Evolutionary conservation across 2,329 filamentous ascomycete species (phyloP), one percentile per base, ranked within the genome.

Genomic region (Aspergillus cejpii): DNA sequence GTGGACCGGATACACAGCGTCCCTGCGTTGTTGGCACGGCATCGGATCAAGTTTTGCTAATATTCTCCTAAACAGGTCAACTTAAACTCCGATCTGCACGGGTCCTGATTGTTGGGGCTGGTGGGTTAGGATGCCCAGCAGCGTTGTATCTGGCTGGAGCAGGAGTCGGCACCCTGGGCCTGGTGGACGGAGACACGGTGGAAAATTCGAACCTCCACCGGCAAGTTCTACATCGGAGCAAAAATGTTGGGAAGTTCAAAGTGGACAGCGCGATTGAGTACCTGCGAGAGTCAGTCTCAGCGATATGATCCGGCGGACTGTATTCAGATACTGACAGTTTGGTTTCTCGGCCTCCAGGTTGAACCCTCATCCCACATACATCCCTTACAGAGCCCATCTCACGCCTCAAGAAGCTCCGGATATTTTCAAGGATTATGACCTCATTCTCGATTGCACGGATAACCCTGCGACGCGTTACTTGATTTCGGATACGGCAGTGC

Each of bases 381-480:
- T 78, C 14, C 67, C 80, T 0, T 76, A 94, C 59, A 63, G 67
- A 7, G 72, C 74, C 11, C 83, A 85, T 51, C 76, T 96, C 11
- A 80, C 78, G 0, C 76, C 87, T 0, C 69, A 79, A 47, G 86
- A 84, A 41, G 85, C 88, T 0, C 68, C 80, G 5, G 64, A 73
- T 0, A 80, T 88, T 31, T 79, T 94, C 44, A 68, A 73, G 0
- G 57, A 72, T 3, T 97, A 94, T 61, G 87, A 95, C 57, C 56
- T 96, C 1, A 80, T 97, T 1, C 80, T 98, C 10, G 92, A 98
- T 66, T 98, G 92, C 64, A 97, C 91, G 7, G 92, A 98, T 66
- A 89, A 91, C 53, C 91, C 92, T 0, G 84, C 87, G 1, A 87
- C 88, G 0, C 85, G 92, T 34, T 97, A 98, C 64, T 78, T 97